Evolutionary conservation across 805 yeast species (phyloP).

Genomic region (Groenewaldozyma tartarivorans): DNA sequence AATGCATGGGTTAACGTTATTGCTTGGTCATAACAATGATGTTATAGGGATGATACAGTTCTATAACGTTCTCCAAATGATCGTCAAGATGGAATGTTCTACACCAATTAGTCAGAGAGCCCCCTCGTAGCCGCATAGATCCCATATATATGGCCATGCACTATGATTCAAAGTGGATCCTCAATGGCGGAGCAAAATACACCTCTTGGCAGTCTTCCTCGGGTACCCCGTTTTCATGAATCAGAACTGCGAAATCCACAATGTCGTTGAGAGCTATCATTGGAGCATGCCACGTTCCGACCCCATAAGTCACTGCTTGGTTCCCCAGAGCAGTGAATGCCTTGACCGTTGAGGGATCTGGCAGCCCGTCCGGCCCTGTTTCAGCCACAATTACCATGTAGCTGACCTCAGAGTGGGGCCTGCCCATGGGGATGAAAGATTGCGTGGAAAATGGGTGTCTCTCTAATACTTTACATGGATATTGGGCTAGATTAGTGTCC

Average conservation of each 20-base stretch:
- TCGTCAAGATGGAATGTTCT: neutral
- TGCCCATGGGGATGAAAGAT: slow-evolving; percentile 87
- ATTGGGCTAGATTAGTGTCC: slow-evolving; percentile 8
- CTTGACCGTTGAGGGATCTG: slow-evolving; percentile 48
- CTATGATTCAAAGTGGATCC: neutral
- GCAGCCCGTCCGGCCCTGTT: slow-evolving; percentile 40
- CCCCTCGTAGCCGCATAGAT: neutral
- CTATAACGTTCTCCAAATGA: neutral
- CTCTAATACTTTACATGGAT: slow-evolving; percentile 54
- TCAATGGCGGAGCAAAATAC: slow-evolving; percentile 31
- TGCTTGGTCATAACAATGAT: neutral
- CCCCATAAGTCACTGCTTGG: slow-evolving; percentile 84
- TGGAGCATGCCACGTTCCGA: slow-evolving; percentile 91
- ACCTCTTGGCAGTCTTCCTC: slow-evolving; percentile 80
- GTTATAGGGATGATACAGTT: neutral
- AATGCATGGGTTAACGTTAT: neutral
- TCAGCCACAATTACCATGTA: slow-evolving; percentile 78
- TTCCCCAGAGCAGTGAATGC: slow-evolving; percentile 75
- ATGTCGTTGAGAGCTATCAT: slow-evolving; percentile 72
- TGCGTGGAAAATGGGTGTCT: slow-evolving; percentile 86
- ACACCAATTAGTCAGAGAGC: neutral
- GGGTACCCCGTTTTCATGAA: slow-evolving; percentile 72
- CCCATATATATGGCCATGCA: neutral
- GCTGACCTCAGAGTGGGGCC: slow-evolving; percentile 36
- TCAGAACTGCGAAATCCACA: slow-evolving; percentile 79